phyloP scores from a whole-genome alignment of 345 rosid genomes.

The Syzygium oleosum region DNA sequence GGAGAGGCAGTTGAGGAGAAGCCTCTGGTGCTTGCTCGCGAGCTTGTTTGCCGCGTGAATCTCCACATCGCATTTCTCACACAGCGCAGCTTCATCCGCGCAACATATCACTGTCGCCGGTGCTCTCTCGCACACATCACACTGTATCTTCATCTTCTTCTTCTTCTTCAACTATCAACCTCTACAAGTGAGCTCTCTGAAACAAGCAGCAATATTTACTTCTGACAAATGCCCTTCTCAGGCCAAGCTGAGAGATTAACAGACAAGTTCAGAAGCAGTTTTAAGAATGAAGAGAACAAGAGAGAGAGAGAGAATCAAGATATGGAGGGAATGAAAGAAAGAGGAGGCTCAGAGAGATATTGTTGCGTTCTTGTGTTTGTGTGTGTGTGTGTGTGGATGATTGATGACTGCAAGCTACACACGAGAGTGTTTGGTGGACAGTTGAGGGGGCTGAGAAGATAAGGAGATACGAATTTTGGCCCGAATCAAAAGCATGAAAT shows the following conservation, averaged over 20 bases:
- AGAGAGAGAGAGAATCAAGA: background rate
- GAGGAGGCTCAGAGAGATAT: background rate
- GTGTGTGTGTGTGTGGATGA: background rate
- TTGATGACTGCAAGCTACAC: background rate
- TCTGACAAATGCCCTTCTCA: background rate
- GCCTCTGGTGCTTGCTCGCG: conserved; percentile 94
- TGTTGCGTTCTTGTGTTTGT: background rate
- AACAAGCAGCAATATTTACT: background rate
- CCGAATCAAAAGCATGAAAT: conserved; percentile 4
- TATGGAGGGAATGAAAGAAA: background rate
- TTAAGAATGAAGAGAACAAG: background rate
- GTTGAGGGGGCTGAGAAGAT: conserved; percentile 6
- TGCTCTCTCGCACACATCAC: conserved; percentile 96
- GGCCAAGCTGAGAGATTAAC: background rate
- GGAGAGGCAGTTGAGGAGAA: conserved; percentile 69
- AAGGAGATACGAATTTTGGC: conserved; percentile 8
- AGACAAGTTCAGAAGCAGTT: background rate
- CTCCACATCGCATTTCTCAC: conserved; percentile 71
- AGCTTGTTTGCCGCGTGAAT: conserved; percentile 94
- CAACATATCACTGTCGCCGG: conserved; percentile 96
- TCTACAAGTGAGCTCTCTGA: background rate
- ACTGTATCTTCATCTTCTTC: conserved; percentile 79
- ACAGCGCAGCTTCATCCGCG: conserved; percentile 96
- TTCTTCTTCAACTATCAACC: background rate
- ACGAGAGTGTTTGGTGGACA: background rate